Conservation (phyloP, 208 protist genomes). For the Angomonas desouzai region DNA sequence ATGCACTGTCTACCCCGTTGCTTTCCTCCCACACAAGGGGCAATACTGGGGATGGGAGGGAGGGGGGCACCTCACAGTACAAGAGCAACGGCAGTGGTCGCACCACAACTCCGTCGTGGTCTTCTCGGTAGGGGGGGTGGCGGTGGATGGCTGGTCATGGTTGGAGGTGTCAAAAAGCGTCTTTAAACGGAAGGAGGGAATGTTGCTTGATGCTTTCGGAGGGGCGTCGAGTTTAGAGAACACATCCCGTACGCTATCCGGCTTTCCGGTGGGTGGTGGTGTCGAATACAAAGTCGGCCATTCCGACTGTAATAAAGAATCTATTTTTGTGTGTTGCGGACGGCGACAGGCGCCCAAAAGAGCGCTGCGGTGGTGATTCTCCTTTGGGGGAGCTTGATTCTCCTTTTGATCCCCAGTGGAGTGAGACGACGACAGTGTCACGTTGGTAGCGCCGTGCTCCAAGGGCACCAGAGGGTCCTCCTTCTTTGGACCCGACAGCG, state of each 20-base stretch:
- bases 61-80: neutral
- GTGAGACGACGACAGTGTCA: too few species aligned
- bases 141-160: neutral
- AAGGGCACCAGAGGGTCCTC: too few species aligned
- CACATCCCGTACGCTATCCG: neutral
- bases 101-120: neutral
- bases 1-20: neutral
- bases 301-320: constrained; percentile 2
- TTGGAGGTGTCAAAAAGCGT: constrained; percentile 1
- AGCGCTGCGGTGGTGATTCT: too few species aligned
- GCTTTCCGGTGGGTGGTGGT: neutral
- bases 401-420: too few species aligned
- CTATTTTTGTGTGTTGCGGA: constrained; percentile 5
- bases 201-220: neutral
- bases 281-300: neutral
- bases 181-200: constrained; percentile 5
- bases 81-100: neutral
- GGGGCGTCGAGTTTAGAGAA: neutral
- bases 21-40: neutral
- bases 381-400: neutral
- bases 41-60: neutral
- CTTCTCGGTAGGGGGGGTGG: neutral
- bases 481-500: neutral
- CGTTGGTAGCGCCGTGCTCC: too few species aligned
- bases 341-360: neutral